Base-by-base conservation (phyloP, 306 rosid genomes). In the Quillaja saponaria region DNA sequence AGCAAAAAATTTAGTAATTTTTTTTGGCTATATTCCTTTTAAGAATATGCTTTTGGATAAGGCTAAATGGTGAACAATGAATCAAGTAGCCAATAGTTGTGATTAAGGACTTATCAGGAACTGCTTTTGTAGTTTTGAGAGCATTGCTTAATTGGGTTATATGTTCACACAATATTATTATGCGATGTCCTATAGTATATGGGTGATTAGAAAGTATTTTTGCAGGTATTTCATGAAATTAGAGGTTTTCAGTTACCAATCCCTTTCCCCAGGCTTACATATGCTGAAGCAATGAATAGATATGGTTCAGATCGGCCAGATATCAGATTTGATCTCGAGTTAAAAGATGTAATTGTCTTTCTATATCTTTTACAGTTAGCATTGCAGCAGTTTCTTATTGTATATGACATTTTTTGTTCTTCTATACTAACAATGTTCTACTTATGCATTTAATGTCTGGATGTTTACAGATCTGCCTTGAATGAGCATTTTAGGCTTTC, bases 261-360 rank as follows among this genome's bases (percentile, higher is more conserved):
- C 55, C 95, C 98, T 66, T 92, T 92, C 67, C 96, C 96, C 17
- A 82, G 94, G 94, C 96, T 92, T 72, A 84, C 96, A n/a, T 92
- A 92, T 72, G 84, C 96, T 64, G 98, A 88, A 72, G 96, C 98
- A 52, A 88, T 82, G 87, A 76, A 77, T 75, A 81, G 87, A 74
- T 88, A 92, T 70, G 95, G 98, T 71, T 88, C 96, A 6, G 98
- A 88, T 68, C 71, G 87, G 77, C 96, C 95, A 50, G 96, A 88
- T 75, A 83, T 76, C 58, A 82, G 98, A 83, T 88, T 84, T 76
- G 89, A 86, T 70, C 98, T 92, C 13, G 94, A 88, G 74, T 74
- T 92, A 64, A 82, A 79, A 73, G 98, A 88, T 82, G 98, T 92
- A 89, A 67, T 45, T 47, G 56, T 59, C 75, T 79, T 60, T 70